Evolutionary conservation across 495 filamentous ascomycete species (phyloP), one percentile per base, ranked within the genome.

Genomic region (Massariosphaeria phaeospora): DNA sequence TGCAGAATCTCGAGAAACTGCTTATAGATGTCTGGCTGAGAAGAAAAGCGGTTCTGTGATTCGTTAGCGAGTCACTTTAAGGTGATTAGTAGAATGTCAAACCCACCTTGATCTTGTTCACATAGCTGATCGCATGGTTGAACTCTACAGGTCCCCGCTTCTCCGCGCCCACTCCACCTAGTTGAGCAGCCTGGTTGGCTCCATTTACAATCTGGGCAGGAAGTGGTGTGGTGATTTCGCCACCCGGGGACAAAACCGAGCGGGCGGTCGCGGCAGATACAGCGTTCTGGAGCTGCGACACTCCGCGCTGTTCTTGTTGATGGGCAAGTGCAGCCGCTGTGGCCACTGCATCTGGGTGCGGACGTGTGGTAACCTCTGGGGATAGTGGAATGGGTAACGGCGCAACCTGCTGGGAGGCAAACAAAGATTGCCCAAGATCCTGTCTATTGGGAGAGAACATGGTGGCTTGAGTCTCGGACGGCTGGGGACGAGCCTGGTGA

Each of bases 91-190:
- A n/a, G n/a, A n/a, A n/a, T 31, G 24, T 38, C 15, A 21, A 38
- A 44, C 75, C 65, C 69, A 94, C 91, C 83, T 99, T 99, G 48
- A 99, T 99, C 72, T 99, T 99, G 67, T 99, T 99, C 39, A 99
- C 94, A 66, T 99, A 99, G 67, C 90, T 96, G 55, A 99, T 99
- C 0, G 94, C 94, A 73, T 99, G 94, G 69, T 99, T 99, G 73
- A 99, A 99, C 66, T 99, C 94, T 1, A 99, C 94, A 11, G 94
- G 94, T 10, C 90, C 89, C 54, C 89, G 79, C 72, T 93, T 93
- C 69, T 91, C 89, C 54, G 87, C 67, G 33, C 79, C 85, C 3
- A 75, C 70, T 50, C 38, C 40, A 30, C 85, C 84, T 3, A 67
- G 63, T n/a, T 76, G 74, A 55, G 74, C 72, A 6, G 72, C 73